Evolutionary conservation across 2,329 filamentous ascomycete genomes (phyloP).

Genomic region (Nigrospora sphaerica): DNA sequence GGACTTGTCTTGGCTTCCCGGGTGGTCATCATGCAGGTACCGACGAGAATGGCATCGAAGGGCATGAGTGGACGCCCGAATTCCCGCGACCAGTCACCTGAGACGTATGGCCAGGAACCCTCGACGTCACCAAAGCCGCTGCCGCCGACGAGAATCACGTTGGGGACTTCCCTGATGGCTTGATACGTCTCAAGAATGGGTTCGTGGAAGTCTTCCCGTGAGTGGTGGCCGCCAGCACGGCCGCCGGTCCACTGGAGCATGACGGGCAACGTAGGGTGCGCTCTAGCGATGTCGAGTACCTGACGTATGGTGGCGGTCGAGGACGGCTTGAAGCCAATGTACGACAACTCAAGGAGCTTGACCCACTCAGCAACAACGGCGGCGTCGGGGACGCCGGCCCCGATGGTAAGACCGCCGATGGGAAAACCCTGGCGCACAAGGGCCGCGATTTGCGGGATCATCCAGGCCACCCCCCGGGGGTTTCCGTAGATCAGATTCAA

Average conservation of each 20-base stretch:
- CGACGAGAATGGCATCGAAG: slow-evolving; percentile 85
- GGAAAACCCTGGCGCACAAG: slow-evolving; percentile 78
- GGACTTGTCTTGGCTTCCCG: slow-evolving; percentile 85
- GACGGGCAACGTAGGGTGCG: slow-evolving; percentile 85
- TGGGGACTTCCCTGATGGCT: slow-evolving; percentile 75
- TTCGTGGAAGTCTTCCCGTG: slow-evolving; percentile 90
- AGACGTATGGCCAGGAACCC: slow-evolving; percentile 88
- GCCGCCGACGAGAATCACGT: slow-evolving; percentile 82
- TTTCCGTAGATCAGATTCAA: slow-evolving; percentile 90
- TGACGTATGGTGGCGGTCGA: slow-evolving; percentile 81
- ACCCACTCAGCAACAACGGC: slow-evolving; percentile 93
- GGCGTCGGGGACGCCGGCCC: slow-evolving; percentile 86
- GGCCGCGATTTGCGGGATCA: slow-evolving; percentile 75
- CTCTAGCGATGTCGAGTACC: slow-evolving; percentile 85
- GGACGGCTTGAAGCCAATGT: slow-evolving; percentile 90
- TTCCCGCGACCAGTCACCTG: slow-evolving; percentile 75
- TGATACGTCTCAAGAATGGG: slow-evolving; percentile 87
- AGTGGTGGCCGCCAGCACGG: slow-evolving; percentile 88
- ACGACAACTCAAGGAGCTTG: slow-evolving; percentile 81
- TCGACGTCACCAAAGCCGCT: slow-evolving; percentile 86
- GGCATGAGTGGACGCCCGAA: slow-evolving; percentile 80
- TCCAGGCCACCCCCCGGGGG: slow-evolving; percentile 83
- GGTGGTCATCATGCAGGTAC: slow-evolving; percentile 88
- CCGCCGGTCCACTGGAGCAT: slow-evolving; percentile 94
- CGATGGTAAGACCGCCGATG: slow-evolving; percentile 86